Base-by-base conservation (phyloP, 805 yeast genomes). In the Babjeviella inositovora region DNA sequence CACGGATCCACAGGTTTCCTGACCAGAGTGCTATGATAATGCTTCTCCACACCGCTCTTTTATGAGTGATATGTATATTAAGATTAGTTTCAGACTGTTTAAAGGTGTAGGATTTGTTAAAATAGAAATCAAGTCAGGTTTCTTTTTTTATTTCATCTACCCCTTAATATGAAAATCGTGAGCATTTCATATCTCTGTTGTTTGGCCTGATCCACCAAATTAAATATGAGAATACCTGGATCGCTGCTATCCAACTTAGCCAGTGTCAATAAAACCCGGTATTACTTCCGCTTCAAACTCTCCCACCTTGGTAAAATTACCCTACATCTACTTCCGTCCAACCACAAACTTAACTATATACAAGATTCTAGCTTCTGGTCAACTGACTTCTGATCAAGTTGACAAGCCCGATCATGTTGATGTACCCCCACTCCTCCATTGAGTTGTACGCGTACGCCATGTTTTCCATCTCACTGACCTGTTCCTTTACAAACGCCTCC, bases 401-500 rank as follows among this genome's bases (percentile, higher is more conserved):
- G 21, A 68, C 35, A 4, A 32, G 36, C 7, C 44, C 25, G 24
- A 72, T 57, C 6, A 72, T 65, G 25, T 73, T 74, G 49, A 80
- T 84, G 32, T 66, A 43, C 7, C 66, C 43, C 79, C 92, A 85
- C 44, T 84, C 85, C 31, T 71, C 76, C n/a, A 69, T 53, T 27
- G 67, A 61, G 28, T 56, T 62, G 39, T 76, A 76, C 4, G 70
- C 59, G 22, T 56, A 52, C 10, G 84, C 93, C 23, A 70, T 42
- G 1, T 41, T 45, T 32, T 60, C 60, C 19, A 76, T 53, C 14
- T 57, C 60, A 7, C 52, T 43, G 13, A 87, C 50, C 33, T 72
- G 68, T 21, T 58, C 60, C 21, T 63, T 62, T 21, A 79, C 77
- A 39, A 81, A 73, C 13, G 59, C 57, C 36, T 60, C 41, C 1